Evolutionary conservation across 352 stramenopile species (phyloP), one percentile per base, ranked within the genome.

Genomic region (Elongisporangium anandrum): DNA sequence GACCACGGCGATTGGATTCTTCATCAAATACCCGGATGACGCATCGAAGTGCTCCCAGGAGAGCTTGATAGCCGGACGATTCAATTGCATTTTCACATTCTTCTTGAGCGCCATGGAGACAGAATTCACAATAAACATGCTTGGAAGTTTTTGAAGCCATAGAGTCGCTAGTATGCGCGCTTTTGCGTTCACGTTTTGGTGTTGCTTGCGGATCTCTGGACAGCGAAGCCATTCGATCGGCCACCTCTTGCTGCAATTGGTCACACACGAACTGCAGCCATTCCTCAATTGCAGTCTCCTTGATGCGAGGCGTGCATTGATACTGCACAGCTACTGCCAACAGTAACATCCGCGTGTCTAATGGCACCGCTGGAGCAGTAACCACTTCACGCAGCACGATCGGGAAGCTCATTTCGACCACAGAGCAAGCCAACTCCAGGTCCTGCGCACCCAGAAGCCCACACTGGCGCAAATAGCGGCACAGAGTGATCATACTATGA

Each of bases 381-480:
- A 68, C 21, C 26, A 53, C 52, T 26, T 69, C 59, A 5, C 63
- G 52, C 17, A 69, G 63, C 13, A 53, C 63, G 26, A 20, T 21
- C 17, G 19, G 22, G 19, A 24, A 52, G 13, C 57, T 41, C 20
- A 59, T 62, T 3, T 54, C 17, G 10, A 50, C 21, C 2, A 66
- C 63, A 17, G 66, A 23, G 16, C 47, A 47, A 13, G 66, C 59
- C 26, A 69, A 69, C 50, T 65, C 63, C n/a, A 39, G 21, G 16
- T 61, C 59, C 17, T 23, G 59, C 19, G n/a, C 34, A 24, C 61
- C 62, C 48, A 85, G 55, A 3, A 85, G 58, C 22, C 66, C 54
- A 51, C 75, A 85, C 60, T 77, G 73, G 50, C 65, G 71, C 57
- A 85, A 57, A 29, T 66, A 61, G 21, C 76, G 55, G 41, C 65